Percentiles rank a stretch among this genome's conserved stretches.
phyloP scores from a whole-genome alignment of 768 basidiomycete species.

The Pleurotus tuoliensis region DNA sequence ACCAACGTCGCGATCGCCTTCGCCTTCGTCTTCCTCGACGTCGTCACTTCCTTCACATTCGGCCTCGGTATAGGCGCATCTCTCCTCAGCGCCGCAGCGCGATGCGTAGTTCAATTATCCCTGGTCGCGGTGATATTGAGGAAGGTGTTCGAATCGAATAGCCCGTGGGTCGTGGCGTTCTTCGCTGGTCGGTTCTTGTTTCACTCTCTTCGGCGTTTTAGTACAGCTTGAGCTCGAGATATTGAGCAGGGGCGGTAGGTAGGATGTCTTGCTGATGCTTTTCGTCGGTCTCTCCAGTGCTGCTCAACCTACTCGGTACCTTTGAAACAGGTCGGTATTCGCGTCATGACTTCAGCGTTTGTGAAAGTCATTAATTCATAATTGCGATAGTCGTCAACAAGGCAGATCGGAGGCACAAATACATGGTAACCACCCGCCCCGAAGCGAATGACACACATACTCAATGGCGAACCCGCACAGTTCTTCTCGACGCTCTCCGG shows the following conservation, averaged over 20 bases:
- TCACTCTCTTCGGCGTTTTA: background rate
- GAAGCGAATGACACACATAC: too few relatives aligned
- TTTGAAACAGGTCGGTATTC: conserved; percentile 52
- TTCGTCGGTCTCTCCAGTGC: conserved; percentile 29
- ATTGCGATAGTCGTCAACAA: conserved; percentile 64
- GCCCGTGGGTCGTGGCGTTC: conserved; percentile 68
- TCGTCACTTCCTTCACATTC: conserved; percentile 57
- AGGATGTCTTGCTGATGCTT: background rate
- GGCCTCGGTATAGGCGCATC: conserved; percentile 69
- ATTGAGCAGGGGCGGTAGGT: background rate
- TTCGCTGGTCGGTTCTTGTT: conserved; percentile 56
- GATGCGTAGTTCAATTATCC: conserved; percentile 77
- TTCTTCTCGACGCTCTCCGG: conserved; percentile 19
- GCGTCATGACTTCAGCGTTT: conserved; percentile 13
- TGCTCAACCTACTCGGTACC: conserved; percentile 75
- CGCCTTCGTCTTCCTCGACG: conserved; percentile 71
- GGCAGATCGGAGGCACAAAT: conserved; percentile 61
- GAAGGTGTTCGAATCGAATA: conserved; percentile 71
- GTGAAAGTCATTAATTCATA: background rate
- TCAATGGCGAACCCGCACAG: too few relatives aligned
- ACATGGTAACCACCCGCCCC: conserved; percentile 52
- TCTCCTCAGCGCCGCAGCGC: conserved; percentile 61
- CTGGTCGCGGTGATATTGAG: conserved; percentile 68
- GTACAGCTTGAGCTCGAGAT: background rate
- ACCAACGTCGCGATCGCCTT: conserved; percentile 71